phyloP scores from a whole-genome alignment of 2,329 filamentous ascomycete genomes.

The Sporothrix curviconia region DNA sequence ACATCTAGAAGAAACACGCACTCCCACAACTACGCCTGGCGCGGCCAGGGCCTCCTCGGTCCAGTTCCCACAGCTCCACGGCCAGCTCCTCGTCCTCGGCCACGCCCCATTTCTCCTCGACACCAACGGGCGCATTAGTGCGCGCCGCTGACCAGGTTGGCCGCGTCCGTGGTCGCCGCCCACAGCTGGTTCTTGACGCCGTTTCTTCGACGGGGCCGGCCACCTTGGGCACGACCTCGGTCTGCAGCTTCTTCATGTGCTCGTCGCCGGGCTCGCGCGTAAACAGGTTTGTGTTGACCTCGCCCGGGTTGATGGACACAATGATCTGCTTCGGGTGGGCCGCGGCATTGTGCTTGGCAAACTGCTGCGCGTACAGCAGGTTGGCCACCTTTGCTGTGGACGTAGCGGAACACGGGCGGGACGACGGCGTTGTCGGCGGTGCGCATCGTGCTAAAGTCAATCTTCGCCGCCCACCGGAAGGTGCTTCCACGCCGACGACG shows the following conservation, averaged over 20 bases:
- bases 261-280: constrained; percentile 24
- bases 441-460: background rate
- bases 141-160: constrained; percentile 26
- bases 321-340: constrained; percentile 23
- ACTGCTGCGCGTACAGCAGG: constrained; percentile 25
- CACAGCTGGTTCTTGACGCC: constrained; percentile 33
- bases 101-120: constrained; percentile 17
- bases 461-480: constrained; percentile 10
- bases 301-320: constrained; percentile 26
- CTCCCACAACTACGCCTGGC: constrained; percentile 12
- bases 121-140: constrained; percentile 31
- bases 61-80: constrained; percentile 28
- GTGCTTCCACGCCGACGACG: constrained; percentile 15
- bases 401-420: constrained; percentile 23
- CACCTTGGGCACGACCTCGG: constrained; percentile 4
- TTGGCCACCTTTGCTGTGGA: constrained; percentile 31
- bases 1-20: no score
- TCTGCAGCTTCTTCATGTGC: constrained; percentile 13
- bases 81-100: constrained; percentile 23
- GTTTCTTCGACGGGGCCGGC: background rate
- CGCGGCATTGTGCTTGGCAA: constrained; percentile 24
- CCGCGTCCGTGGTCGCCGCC: constrained; percentile 28
- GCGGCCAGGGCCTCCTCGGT: constrained; percentile 26
- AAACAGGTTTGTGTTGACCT: constrained; percentile 23
- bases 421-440: constrained; percentile 6